These are phyloP conservation scores for Pseudogymnoascus sp. DNA, from an alignment of 2,329 filamentous ascomycete genomes.

Conservation along the genomic window DNA sequence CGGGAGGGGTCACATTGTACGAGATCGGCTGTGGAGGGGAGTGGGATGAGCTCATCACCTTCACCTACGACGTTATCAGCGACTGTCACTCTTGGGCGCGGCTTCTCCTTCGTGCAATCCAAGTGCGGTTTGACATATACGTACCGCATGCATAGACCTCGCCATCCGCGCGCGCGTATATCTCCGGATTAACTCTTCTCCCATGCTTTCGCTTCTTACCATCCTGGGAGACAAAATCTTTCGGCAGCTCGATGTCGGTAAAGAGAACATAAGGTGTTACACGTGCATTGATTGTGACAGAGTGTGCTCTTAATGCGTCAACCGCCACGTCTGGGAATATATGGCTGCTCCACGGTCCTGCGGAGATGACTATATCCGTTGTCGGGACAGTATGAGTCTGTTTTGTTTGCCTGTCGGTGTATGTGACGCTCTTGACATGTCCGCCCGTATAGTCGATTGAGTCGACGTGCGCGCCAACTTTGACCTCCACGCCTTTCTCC, in stretches of 20 bases:
- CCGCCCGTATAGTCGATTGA: constrained; percentile 37
- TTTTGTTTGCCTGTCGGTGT: constrained; percentile 39
- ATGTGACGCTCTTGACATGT: constrained; percentile 44
- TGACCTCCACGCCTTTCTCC: constrained; percentile 57
- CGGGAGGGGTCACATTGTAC: constrained; percentile 65
- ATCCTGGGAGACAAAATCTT: constrained; percentile 28
- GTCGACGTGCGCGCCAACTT: constrained; percentile 33
- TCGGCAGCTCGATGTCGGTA: constrained; percentile 68
- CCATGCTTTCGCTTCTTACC: constrained; percentile 47
- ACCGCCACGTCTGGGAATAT: constrained; percentile 48
- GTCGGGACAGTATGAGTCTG: constrained; percentile 40
- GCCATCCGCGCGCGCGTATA: constrained; percentile 77
- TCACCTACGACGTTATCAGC: constrained; percentile 41
- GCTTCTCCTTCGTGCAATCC: neutral
- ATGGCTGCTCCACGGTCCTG: constrained; percentile 52
- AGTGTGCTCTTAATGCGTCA: constrained; percentile 51
- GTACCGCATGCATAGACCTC: constrained; percentile 78
- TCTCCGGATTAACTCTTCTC: constrained; percentile 67
- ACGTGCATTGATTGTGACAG: constrained; percentile 51
- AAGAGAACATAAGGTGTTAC: constrained; percentile 71
- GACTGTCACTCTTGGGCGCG: neutral
- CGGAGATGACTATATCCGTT: constrained; percentile 26
- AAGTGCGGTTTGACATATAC: constrained; percentile 14
- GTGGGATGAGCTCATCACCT: constrained; percentile 62
- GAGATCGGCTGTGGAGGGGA: constrained; percentile 65